These are phyloP conservation scores for Talaromyces trachyspermus DNA, from an alignment of 495 filamentous ascomycete genomes.

Conservation along the genomic window DNA sequence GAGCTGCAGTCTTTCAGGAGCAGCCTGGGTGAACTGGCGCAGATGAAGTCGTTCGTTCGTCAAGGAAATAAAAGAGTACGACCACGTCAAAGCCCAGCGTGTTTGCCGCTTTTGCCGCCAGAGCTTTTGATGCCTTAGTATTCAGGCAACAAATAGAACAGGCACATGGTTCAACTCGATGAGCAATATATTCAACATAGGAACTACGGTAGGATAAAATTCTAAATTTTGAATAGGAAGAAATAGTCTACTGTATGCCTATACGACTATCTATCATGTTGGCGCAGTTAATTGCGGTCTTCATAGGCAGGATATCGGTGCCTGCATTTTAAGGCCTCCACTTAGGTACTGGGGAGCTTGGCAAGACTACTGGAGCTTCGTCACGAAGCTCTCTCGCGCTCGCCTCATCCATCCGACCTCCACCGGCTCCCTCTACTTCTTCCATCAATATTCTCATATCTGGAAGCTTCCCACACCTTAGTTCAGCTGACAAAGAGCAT, in stretches of 20 bases:
- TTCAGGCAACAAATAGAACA: slow-evolving; percentile 20
- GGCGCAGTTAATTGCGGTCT: no score
- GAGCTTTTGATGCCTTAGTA: slow-evolving; percentile 18
- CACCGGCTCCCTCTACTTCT: slow-evolving; percentile 7
- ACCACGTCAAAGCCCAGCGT: background rate
- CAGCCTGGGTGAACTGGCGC: background rate
- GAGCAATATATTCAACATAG: no score
- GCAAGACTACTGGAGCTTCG: slow-evolving; percentile 39
- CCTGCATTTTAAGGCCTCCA: background rate
- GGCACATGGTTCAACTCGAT: no score
- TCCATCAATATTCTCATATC: background rate
- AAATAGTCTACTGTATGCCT: background rate
- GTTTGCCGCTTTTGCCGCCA: background rate
- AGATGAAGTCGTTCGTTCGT: background rate
- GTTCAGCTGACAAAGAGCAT: background rate
- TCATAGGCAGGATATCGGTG: no score
- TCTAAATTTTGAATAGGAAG: no score
- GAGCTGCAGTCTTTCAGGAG: no score
- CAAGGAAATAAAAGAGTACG: slow-evolving; percentile 26
- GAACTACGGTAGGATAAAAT: no score
- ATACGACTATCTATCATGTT: background rate
- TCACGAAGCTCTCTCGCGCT: slow-evolving; percentile 28
- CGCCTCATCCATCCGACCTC: slow-evolving; percentile 10
- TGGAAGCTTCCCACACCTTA: background rate
- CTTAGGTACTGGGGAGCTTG: no score